These are phyloP conservation scores for Endocalyx cinctus DNA, from an alignment of 2,329 filamentous ascomycete species.

Conservation along the genomic window DNA sequence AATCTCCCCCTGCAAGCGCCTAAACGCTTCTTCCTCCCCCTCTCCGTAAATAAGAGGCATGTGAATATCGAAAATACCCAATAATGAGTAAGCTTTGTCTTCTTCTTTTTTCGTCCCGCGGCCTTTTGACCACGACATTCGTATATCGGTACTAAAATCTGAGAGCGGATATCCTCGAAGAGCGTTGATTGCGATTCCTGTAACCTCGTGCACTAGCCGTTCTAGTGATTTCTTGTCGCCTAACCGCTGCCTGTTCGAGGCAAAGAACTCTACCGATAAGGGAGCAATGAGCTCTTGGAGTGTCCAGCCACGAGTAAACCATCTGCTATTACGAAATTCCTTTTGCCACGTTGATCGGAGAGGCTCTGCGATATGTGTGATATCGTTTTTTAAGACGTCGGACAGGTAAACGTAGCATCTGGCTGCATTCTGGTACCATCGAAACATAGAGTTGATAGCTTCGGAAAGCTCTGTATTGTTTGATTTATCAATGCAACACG, in stretches of 20 bases:
- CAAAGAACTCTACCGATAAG: background rate
- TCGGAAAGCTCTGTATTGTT: constrained; percentile 1
- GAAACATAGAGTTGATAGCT: constrained; percentile 2
- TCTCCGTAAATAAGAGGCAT: background rate
- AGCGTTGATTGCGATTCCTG: background rate
- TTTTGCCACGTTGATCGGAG: background rate
- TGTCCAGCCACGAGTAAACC: background rate
- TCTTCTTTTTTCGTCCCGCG: background rate
- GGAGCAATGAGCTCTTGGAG: background rate
- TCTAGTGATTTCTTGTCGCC: background rate
- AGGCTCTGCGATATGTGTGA: background rate
- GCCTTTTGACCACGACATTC: background rate
- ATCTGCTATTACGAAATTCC: background rate
- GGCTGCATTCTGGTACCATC: constrained; percentile 2
- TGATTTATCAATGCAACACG: constrained; percentile 3
- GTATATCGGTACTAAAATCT: background rate
- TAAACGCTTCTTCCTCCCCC: background rate
- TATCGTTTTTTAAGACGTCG: background rate
- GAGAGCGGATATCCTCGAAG: background rate
- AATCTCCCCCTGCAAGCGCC: background rate
- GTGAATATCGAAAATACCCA: background rate
- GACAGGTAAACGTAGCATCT: constrained; percentile 1
- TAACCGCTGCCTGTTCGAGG: background rate
- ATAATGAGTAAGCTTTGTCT: constrained; percentile 1
- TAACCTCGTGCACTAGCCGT: background rate